Evolutionary conservation across 805 yeast species (phyloP), one percentile per base, ranked within the genome.

Genomic region (Cyberlindnera samutprakarnensis): DNA sequence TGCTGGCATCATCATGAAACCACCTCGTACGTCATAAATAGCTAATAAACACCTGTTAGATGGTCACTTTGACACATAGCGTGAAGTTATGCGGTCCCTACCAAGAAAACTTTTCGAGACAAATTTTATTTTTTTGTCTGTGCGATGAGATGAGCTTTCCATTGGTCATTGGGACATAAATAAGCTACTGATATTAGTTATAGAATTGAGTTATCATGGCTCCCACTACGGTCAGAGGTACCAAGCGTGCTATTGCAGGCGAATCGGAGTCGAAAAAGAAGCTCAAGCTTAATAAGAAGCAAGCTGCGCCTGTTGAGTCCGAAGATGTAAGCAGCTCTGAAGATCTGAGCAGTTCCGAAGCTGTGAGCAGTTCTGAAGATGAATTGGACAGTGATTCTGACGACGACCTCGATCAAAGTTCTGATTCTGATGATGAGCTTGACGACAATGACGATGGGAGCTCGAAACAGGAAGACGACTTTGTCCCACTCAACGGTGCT

Each of bases 1-100:
- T 20, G 57, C 56, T 28, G 54, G 43, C 25, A 46, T 41, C 20
- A 46, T 56, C 36, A 59, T 61, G 44, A 51, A 46, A 6, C 66
- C 66, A 27, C 66, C 51, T 4, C 18, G 32, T 9, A 24, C 11
- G 18, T n/a, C 26, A 11, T 19, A n/a, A n/a, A n/a, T n/a, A n/a
- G n/a, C n/a, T n/a, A n/a, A n/a, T n/a, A n/a, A n/a, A n/a, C n/a
- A n/a, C n/a, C n/a, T n/a, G n/a, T n/a, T n/a, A n/a, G n/a, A n/a
- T n/a, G n/a, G n/a, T n/a, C n/a, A n/a, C n/a, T n/a, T n/a, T n/a
- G n/a, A n/a, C n/a, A n/a, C n/a, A n/a, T n/a, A n/a, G n/a, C n/a
- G n/a, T n/a, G n/a, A n/a, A n/a, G n/a, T n/a, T n/a, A n/a, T n/a
- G n/a, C n/a, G n/a, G n/a, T n/a, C n/a, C n/a, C n/a, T n/a, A n/a